Base-by-base conservation (phyloP, 2,329 filamentous ascomycete species). In the Monosporascus sp. region DNA sequence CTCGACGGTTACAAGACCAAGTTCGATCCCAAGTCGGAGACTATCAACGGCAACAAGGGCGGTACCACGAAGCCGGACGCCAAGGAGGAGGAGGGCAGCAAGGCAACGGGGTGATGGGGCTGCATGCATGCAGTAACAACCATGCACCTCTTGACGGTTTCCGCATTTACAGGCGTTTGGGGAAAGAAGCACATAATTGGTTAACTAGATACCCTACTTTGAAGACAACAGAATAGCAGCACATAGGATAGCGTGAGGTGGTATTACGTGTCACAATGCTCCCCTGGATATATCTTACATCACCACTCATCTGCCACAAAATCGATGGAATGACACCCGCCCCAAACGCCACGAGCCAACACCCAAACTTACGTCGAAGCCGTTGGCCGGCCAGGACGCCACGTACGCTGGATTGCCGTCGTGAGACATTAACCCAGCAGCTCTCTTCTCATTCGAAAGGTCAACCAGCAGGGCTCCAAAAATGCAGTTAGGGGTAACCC, bases 1-100 rank as follows among this genome's bases (percentile, higher is more conserved):
- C 65, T 81, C 0, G 80, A 83, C 48, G 79, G 80, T n/a, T 74
- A 81, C 64, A 77, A 68, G 60, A 70, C 70, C 35, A 76, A 69
- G 55, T 68, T 71, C 49, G 66, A 67, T 37, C 60, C 61, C 14
- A 60, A 61, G 52, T 52, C 59, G 20, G 54, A 63, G 50, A 58
- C 50, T 44, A 55, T 61, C 28, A 35, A 35, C 9, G 4, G 11
- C 31, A 55, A 52, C 48, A 58, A 57, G 55, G 50, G 56, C 51
- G 56, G 50, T 37, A 51, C 60, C 58, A 50, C 51, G 18, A 43
- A 43, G 15, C 48, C 55, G 28, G 5, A 35, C 11, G 31, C 11
- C 31, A 35, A 35, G 11, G 31, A 35, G 11, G 31, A 35, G 11
- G 31, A 35, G 1, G 31, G 11, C 11, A 9, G 31, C 31, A 35